Evolutionary conservation across 768 basidiomycete genomes (phyloP).

Genomic region (Leccinum arenicola): DNA sequence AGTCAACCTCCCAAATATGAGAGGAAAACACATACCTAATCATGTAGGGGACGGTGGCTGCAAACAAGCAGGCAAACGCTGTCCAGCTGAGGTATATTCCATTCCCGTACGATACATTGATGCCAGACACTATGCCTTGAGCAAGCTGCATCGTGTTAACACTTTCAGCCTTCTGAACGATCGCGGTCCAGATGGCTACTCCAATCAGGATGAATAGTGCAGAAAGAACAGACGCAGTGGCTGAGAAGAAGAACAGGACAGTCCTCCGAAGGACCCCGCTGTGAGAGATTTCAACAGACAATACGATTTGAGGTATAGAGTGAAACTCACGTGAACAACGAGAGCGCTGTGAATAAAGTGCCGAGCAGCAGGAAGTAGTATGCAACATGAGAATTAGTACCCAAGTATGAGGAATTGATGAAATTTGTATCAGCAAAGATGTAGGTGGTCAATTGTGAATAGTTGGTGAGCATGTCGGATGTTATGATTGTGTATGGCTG

Average conservation of each 20-base stretch:
- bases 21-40: slow-evolving; percentile 53
- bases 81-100: slow-evolving; percentile 74
- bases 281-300: slow-evolving; percentile 7
- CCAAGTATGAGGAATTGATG: slow-evolving; percentile 58
- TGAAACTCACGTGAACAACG: slow-evolving; percentile 60
- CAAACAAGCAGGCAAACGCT: slow-evolving; percentile 62
- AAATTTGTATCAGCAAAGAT: slow-evolving; percentile 56
- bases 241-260: slow-evolving; percentile 65
- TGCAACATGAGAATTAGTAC: slow-evolving; percentile 60
- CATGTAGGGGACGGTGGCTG: slow-evolving; percentile 72
- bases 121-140: slow-evolving; percentile 50
- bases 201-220: slow-evolving; percentile 65
- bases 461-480: slow-evolving; percentile 67
- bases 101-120: slow-evolving; percentile 57
- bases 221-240: slow-evolving; percentile 57
- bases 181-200: slow-evolving; percentile 74
- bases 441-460: slow-evolving; percentile 49
- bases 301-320: background rate
- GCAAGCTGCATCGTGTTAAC: slow-evolving; percentile 54
- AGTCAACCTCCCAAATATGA: background rate
- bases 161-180: slow-evolving; percentile 59
- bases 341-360: slow-evolving; percentile 61
- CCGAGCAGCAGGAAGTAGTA: slow-evolving; percentile 77
- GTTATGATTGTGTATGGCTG: slow-evolving; percentile 62
- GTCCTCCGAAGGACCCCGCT: slow-evolving; percentile 70